These are phyloP conservation scores for Tetrahymena borealis DNA, from an alignment of 73 alveolate genomes.

Conservation along the genomic window DNA sequence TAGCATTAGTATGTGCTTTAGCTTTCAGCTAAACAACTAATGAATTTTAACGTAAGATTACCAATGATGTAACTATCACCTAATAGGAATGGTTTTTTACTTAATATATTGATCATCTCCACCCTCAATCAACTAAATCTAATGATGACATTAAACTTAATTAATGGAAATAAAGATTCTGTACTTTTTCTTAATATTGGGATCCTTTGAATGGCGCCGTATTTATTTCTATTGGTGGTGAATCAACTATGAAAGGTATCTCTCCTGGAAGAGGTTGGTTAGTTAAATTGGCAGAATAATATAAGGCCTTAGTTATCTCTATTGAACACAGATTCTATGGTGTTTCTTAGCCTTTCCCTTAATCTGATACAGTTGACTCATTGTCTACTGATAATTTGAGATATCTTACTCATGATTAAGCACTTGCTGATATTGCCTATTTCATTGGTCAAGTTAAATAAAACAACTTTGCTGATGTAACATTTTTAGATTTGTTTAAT, in stretches of 20 bases:
- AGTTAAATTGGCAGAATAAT: slow-evolving; percentile 42
- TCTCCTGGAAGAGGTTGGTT: slow-evolving; percentile 29
- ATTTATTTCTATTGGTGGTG: slow-evolving; percentile 73
- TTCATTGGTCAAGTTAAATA: slow-evolving; percentile 10
- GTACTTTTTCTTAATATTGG: not conserved
- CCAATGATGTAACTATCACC: not conserved
- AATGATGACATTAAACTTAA: no score
- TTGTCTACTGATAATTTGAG: slow-evolving; percentile 30
- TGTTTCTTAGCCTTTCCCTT: slow-evolving; percentile 51
- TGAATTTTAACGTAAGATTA: not conserved
- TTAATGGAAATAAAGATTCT: not conserved
- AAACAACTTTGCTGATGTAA: slow-evolving; percentile 13
- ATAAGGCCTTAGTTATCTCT: slow-evolving; percentile 47
- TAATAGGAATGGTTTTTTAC: not conserved
- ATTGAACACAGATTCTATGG: slow-evolving; percentile 73
- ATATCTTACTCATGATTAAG: slow-evolving; percentile 53
- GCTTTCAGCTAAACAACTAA: not conserved
- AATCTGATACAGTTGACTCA: not conserved
- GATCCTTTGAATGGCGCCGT: slow-evolving; percentile 46
- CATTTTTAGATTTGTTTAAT: not conserved
- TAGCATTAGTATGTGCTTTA: not conserved
- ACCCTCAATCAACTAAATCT: not conserved
- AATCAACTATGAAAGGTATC: slow-evolving; percentile 30
- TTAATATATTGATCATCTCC: not conserved
- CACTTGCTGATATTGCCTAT: slow-evolving; percentile 61